Percentiles rank a stretch among this genome's conserved stretches.
These are phyloP conservation scores for Pseudogymnoascus sp. DNA, from an alignment of 2,329 filamentous ascomycete species.

Conservation along the genomic window DNA sequence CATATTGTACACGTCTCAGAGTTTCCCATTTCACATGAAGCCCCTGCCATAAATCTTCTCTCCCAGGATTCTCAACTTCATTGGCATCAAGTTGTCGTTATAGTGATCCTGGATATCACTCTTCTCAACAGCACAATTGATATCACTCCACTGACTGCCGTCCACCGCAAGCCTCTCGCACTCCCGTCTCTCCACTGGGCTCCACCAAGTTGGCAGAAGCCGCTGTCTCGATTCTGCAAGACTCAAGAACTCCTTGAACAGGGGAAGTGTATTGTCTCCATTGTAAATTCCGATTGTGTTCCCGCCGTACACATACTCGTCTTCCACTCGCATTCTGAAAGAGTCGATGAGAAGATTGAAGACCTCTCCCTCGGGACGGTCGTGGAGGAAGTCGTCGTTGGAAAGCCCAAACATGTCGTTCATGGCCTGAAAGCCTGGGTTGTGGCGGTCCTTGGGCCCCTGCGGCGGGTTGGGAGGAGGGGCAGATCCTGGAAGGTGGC, in stretches of 20 bases:
- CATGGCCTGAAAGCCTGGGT: background rate
- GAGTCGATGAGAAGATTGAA: slow-evolving; percentile 16
- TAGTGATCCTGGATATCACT: slow-evolving; percentile 18
- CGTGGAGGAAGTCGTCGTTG: slow-evolving; percentile 12
- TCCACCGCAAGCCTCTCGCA: slow-evolving; percentile 13
- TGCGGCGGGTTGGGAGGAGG: background rate
- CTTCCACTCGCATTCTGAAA: slow-evolving; percentile 17
- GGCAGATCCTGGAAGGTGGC: slow-evolving; percentile 23
- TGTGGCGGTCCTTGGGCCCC: background rate
- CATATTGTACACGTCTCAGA: background rate
- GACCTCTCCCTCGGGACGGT: slow-evolving; percentile 12
- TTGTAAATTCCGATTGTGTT: slow-evolving; percentile 13
- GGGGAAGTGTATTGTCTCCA: slow-evolving; percentile 9
- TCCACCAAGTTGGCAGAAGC: slow-evolving; percentile 16
- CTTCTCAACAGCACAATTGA: slow-evolving; percentile 15
- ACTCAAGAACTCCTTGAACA: slow-evolving; percentile 16
- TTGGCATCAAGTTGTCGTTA: slow-evolving; percentile 15
- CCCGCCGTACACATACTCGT: slow-evolving; percentile 14
- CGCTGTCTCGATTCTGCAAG: slow-evolving; percentile 14
- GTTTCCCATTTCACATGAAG: background rate
- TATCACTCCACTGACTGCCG: slow-evolving; percentile 10
- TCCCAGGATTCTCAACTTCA: slow-evolving; percentile 16
- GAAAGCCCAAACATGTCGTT: slow-evolving; percentile 14
- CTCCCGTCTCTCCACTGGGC: slow-evolving; percentile 12
- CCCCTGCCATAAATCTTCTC: slow-evolving; percentile 16